phyloP scores from a whole-genome alignment of 257 asterid genomes.

The Cordia subcordata region DNA sequence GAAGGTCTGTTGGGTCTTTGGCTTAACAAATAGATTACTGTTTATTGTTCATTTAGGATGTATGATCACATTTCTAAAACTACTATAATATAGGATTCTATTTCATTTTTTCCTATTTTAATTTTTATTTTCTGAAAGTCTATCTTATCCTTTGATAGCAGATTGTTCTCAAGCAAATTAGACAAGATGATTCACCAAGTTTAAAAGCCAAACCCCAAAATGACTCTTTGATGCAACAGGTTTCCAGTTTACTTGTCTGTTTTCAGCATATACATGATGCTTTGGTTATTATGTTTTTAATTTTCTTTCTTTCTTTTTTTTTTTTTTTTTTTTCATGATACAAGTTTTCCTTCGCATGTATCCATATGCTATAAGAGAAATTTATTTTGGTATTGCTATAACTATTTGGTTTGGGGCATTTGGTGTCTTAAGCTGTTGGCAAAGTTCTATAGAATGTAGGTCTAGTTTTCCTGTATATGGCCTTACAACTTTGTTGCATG shows the following conservation, averaged over 20 bases:
- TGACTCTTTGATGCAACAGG: conserved; percentile 83
- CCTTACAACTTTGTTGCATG: too few species aligned
- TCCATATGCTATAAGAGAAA: too few species aligned
- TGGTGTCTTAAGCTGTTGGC: too few species aligned
- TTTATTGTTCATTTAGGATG: not conserved
- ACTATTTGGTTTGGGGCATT: too few species aligned
- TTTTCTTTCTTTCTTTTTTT: too few species aligned
- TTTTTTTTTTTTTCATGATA: too few species aligned
- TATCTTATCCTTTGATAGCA: conserved; percentile 28
- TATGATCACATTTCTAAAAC: not conserved
- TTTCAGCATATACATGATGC: not conserved
- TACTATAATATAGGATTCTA: not conserved
- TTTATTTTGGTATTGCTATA: too few species aligned
- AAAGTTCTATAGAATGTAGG: too few species aligned
- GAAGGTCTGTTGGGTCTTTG: conserved; percentile 45
- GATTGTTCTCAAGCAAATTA: conserved; percentile 50
- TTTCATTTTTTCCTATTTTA: not conserved
- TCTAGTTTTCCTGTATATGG: too few species aligned
- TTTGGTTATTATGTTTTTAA: not conserved
- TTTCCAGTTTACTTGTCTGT: conserved; percentile 18
- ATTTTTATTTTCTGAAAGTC: not conserved
- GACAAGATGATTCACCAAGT: conserved; percentile 46
- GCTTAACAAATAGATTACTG: not conserved
- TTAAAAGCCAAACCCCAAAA: conserved; percentile 53
- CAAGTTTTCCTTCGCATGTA: too few species aligned